A percentile compares a stretch with the other conserved stretches of the same genome.
Conservation (phyloP, 192 early-diverging fungal species). For the Powellomyces hirtus region DNA sequence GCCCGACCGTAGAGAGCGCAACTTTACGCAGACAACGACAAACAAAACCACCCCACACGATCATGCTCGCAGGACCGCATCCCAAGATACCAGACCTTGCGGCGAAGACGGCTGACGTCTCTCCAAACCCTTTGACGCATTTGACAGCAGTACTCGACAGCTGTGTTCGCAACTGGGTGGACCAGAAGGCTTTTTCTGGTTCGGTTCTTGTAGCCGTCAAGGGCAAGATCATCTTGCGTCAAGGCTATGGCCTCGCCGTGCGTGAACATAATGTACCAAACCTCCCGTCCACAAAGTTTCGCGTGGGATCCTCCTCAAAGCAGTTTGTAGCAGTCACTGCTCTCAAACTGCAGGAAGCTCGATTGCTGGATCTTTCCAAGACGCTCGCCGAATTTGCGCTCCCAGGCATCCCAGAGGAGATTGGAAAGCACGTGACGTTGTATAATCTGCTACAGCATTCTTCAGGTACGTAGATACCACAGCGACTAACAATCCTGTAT, state of each 20-base stretch:
- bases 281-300: background rate
- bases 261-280: constrained; percentile 8
- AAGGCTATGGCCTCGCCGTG: background rate
- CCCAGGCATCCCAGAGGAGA: background rate
- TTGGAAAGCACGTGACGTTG: background rate
- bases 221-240: background rate
- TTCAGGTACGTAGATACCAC: background rate
- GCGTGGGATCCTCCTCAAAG: background rate
- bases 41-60: background rate
- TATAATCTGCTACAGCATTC: background rate
- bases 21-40: background rate
- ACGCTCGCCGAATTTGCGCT: background rate
- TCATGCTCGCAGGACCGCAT: background rate
- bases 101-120: too few relatives aligned
- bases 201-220: background rate
- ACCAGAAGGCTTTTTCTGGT: background rate
- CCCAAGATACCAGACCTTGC: too few relatives aligned
- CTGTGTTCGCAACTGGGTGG: background rate
- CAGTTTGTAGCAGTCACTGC: constrained; percentile 2
- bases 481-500: too few relatives aligned
- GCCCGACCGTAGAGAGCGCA: too few relatives aligned
- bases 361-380: background rate
- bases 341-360: background rate
- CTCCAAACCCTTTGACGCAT: too few relatives aligned
- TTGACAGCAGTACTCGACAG: background rate